Percentiles rank a stretch among this genome's conserved stretches.
Conservation (phyloP, 106 monocot genomes). For the Ottelia alismoides region DNA sequence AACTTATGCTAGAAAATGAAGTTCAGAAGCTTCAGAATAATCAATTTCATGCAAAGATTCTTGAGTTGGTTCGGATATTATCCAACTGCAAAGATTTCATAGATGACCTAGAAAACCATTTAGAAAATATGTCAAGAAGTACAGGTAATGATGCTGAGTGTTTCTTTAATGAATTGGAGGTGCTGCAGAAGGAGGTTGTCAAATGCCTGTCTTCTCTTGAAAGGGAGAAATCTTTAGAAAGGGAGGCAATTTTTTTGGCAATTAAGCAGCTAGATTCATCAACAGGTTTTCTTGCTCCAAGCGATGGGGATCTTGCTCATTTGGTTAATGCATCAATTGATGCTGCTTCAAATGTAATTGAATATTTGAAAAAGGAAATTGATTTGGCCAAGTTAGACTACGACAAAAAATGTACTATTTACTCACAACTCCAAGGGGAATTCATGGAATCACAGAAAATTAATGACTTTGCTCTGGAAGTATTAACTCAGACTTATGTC, state of each 20-base stretch:
- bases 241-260: constrained; percentile 24
- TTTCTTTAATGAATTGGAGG: constrained; percentile 31
- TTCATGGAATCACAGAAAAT: constrained; percentile 20
- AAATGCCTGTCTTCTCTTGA: constrained; percentile 12
- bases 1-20: constrained; percentile 24
- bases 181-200: constrained; percentile 50
- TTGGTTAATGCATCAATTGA: constrained; percentile 32
- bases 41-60: constrained; percentile 26
- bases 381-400: constrained; percentile 20
- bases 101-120: constrained; percentile 30
- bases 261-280: constrained; percentile 38
- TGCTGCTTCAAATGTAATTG: constrained; percentile 36
- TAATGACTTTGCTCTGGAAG: constrained; percentile 12
- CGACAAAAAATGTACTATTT: constrained; percentile 15
- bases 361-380: constrained; percentile 32
- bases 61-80: constrained; percentile 31
- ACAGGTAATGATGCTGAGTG: constrained; percentile 29
- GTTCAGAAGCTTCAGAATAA: constrained; percentile 18
- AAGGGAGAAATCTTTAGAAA: constrained; percentile 30
- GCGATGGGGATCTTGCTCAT: constrained; percentile 21
- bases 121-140: constrained; percentile 34
- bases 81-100: constrained; percentile 22
- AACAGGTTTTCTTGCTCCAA: constrained; percentile 23
- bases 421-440: constrained; percentile 27
- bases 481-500: constrained; percentile 25